Evolutionary conservation across 1,284 basidiomycete species (phyloP).

Genomic region (Agroathelia rolfsii): DNA sequence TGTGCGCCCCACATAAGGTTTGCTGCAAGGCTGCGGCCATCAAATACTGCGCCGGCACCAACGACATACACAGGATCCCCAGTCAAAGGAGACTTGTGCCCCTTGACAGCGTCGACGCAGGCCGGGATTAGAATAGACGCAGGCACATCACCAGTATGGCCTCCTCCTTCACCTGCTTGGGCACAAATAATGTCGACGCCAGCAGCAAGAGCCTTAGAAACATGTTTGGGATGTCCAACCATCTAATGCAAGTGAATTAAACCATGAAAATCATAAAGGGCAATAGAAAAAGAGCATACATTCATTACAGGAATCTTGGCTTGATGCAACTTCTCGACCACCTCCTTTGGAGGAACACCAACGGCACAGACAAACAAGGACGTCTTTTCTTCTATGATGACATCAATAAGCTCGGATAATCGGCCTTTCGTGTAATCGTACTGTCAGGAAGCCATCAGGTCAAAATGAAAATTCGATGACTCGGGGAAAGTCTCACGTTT

Average conservation of each 20-base stretch:
- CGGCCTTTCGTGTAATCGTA: conserved; percentile 77
- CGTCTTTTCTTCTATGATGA: conserved; percentile 81
- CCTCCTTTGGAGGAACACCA: conserved; percentile 72
- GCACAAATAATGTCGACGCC: conserved; percentile 86
- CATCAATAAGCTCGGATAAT: conserved; percentile 69
- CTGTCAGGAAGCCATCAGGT: conserved; percentile 23
- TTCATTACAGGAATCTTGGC: conserved; percentile 83
- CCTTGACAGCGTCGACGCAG: conserved; percentile 73
- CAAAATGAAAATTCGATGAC: conserved; percentile 1
- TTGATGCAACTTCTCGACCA: conserved; percentile 70
- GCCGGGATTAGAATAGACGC: conserved; percentile 73
- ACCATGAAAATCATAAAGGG: conserved; percentile 5
- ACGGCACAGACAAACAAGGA: conserved; percentile 80
- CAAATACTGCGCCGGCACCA: conserved; percentile 80
- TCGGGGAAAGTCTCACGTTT: conserved; percentile 42
- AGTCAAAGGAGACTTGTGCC: conserved; percentile 65
- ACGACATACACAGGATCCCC: conserved; percentile 75
- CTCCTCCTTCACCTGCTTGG: conserved; percentile 82
- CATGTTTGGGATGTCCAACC: conserved; percentile 87
- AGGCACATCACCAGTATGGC: conserved; percentile 70
- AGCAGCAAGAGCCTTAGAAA: conserved; percentile 65
- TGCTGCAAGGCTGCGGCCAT: conserved; percentile 79
- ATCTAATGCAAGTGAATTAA: conserved; percentile 41
- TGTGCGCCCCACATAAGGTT: conserved; percentile 79
- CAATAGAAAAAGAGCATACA: conserved; percentile 24